Evolutionary conservation across 768 basidiomycete species (phyloP).

Genomic region (Omphalotus guepiniiformis): DNA sequence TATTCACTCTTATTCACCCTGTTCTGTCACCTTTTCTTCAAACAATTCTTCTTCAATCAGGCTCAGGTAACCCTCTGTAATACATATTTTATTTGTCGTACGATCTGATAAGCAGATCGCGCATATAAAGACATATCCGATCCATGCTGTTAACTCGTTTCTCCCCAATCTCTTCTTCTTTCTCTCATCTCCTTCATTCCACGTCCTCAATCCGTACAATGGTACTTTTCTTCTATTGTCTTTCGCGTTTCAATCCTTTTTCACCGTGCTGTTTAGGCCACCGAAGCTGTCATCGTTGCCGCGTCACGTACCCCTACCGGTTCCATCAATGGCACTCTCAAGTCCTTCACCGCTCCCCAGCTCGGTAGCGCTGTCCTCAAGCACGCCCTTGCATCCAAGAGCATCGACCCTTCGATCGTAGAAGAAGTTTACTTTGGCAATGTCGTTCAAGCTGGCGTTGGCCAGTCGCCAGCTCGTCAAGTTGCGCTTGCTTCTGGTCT

Average conservation of each 20-base stretch:
- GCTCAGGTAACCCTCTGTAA: background rate
- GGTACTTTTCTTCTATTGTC: constrained; percentile 32
- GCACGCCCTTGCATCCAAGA: constrained; percentile 78
- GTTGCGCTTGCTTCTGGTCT: constrained; percentile 91
- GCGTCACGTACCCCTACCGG: constrained; percentile 94
- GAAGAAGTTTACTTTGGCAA: constrained; percentile 98
- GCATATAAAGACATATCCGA: constrained; percentile 21
- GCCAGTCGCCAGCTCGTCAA: constrained; percentile 97
- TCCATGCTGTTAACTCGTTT: constrained; percentile 46
- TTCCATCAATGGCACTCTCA: constrained; percentile 86
- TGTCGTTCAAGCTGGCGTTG: constrained; percentile 95
- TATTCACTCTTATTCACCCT: background rate
- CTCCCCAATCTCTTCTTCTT: constrained; percentile 32
- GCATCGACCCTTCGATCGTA: constrained; percentile 75
- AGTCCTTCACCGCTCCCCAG: constrained; percentile 85
- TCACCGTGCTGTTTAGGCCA: constrained; percentile 32
- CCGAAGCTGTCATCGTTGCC: constrained; percentile 91
- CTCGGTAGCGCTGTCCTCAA: constrained; percentile 88
- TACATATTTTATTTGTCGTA: constrained; percentile 35
- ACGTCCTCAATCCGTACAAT: constrained; percentile 40
- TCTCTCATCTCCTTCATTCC: constrained; percentile 26
- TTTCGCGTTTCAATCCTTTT: background rate
- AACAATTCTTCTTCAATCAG: background rate
- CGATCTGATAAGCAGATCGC: constrained; percentile 25
- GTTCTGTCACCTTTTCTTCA: background rate